Evolutionary conservation across 257 asterid genomes (phyloP).

Genomic region (Solanum peruvianum): DNA sequence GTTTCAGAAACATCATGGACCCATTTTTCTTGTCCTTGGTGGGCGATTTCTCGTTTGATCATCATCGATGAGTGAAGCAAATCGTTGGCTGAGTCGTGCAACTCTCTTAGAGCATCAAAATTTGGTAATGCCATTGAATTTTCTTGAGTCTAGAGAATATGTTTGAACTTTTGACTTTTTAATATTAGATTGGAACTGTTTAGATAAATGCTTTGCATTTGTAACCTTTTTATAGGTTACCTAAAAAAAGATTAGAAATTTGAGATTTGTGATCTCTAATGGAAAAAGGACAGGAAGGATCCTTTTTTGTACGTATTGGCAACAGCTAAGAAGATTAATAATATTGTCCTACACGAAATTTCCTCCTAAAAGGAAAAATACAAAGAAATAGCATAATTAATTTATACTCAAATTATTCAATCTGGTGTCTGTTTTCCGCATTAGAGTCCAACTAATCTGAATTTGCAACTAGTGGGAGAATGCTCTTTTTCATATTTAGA

Average conservation of each 20-base stretch:
- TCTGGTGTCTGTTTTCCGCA: accelerated
- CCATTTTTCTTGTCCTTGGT: slow-evolving; percentile 14
- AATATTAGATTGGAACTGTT: background rate
- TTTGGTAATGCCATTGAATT: slow-evolving; percentile 22
- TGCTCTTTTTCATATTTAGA: too few relatives aligned
- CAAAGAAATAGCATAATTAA: background rate
- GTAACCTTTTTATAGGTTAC: background rate
- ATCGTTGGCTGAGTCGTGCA: slow-evolving; percentile 61
- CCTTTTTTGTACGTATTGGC: slow-evolving; percentile 31
- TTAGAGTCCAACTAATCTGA: background rate
- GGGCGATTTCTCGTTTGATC: slow-evolving; percentile 17
- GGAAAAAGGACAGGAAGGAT: slow-evolving; percentile 41
- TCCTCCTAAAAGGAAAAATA: background rate
- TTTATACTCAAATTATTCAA: background rate
- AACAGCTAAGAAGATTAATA: slow-evolving; percentile 13
- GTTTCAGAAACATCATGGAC: slow-evolving; percentile 68
- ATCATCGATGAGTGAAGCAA: slow-evolving; percentile 48
- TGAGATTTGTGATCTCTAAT: background rate
- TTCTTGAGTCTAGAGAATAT: background rate
- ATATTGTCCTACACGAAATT: background rate
- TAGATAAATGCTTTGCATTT: background rate
- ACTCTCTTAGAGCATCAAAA: slow-evolving; percentile 39
- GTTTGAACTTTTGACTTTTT: background rate
- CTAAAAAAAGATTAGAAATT: background rate
- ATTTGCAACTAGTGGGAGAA: too few relatives aligned